Evolutionary conservation across 495 filamentous ascomycete species (phyloP), one percentile per base, ranked within the genome.

Genomic region (Neurospora sp.): DNA sequence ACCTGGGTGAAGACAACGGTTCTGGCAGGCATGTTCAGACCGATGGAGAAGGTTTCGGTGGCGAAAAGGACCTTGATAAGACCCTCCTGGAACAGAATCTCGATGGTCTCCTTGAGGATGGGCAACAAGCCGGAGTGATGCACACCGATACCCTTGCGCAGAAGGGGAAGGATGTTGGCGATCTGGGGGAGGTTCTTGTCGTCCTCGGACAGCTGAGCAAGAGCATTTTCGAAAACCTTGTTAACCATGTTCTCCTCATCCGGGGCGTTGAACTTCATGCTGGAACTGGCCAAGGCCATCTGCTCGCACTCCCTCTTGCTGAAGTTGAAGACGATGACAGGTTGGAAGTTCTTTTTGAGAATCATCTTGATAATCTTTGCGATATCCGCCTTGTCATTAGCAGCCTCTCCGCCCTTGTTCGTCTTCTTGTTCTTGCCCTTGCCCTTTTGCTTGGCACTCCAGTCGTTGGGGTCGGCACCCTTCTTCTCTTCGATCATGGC

Each of bases 341-440:
- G 96, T 77, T 98, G 97, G 81, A 93, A 93, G 76, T 91, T 94
- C 83, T 94, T 96, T 80, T 93, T 85, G 92, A 99, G 97, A 76
- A 98, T 97, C 96, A 98, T 98, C 79, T 91, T 93, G 70, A 98
- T 93, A 75, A 99, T 96, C 85, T 97, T 97, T 84, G 93, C 95
- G 72, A 99, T 97, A 81, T 99, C 96, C 4, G 89, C 90, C 10
- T 88, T 88, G 1, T 88, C 90, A 41, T 88, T 80, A 0, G 83
- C 72, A 54, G 89, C 88, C 60, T 90, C 89, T 23, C 92, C 92
- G 35, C 96, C 95, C 81, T 94, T 98, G 82, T 95, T 94, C 8
- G 90, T 84, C 78, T 91, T 93, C 86, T 96, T 97, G 78, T 97
- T 90, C 81, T 94, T 98, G 75, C 94, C 95, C 76, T 87, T 92